Percentiles rank a stretch among this genome's conserved stretches.
Conservation (phyloP, 768 basidiomycete genomes). For the Auricularia sp. region DNA sequence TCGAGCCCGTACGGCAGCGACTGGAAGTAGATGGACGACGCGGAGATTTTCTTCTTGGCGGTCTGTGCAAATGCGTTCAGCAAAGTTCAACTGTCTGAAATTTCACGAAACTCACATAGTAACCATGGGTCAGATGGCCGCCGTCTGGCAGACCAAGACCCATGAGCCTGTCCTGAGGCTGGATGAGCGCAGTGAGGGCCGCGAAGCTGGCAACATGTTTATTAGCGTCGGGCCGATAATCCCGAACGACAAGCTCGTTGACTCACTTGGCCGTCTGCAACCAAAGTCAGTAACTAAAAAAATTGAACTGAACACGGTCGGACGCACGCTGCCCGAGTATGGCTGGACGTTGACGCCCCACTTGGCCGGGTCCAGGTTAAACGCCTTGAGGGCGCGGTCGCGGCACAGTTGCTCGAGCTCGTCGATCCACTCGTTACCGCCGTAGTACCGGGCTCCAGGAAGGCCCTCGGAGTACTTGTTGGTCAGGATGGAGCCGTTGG, state of each 20-base stretch:
- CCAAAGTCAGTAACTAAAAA: conserved; percentile 4
- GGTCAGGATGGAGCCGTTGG: conserved; percentile 95
- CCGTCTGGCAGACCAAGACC: conserved; percentile 97
- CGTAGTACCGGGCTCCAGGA: conserved; percentile 93
- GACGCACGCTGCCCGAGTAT: conserved; percentile 80
- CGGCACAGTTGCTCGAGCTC: conserved; percentile 92
- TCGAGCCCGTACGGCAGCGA: conserved; percentile 87
- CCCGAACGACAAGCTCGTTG: conserved; percentile 7
- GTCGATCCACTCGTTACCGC: conserved; percentile 96
- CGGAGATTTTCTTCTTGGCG: conserved; percentile 99
- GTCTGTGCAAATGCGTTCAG: conserved; percentile 38
- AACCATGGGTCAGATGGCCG: conserved; percentile 94
- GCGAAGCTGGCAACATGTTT: conserved; percentile 59
- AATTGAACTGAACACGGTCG: not conserved
- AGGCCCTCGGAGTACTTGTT: conserved; percentile 99
- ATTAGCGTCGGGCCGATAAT: conserved; percentile 8
- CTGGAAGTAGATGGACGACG: conserved; percentile 99
- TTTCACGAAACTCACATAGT: conserved; percentile 56
- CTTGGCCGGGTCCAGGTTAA: conserved; percentile 82
- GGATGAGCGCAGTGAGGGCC: conserved; percentile 87
- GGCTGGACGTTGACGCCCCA: conserved; percentile 99
- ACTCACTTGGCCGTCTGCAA: conserved; percentile 76
- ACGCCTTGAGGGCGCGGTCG: conserved; percentile 90
- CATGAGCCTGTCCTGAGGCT: conserved; percentile 97
- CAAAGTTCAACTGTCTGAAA: too few species aligned